Evolutionary conservation across 148 eudicot species (phyloP), one percentile per base, ranked within the genome.

Genomic region (Polygonum aviculare): DNA sequence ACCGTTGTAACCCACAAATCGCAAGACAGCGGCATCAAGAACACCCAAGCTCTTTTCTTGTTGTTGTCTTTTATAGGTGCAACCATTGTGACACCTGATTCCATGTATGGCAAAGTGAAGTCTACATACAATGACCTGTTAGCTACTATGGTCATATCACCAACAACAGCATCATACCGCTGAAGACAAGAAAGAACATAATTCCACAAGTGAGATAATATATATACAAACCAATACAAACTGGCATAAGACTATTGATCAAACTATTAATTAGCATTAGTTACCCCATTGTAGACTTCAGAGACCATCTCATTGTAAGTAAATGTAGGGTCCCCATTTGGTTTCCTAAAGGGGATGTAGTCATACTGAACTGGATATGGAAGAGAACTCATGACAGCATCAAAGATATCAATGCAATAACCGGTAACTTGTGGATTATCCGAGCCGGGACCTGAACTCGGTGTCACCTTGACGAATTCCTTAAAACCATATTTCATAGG

Each of bases 1-100:
- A 84, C 86, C 26, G 75, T 85, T 55, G 88, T 85, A 72, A 86
- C 62, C 97, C 97, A 93, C 14, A 93, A 81, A 50, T 86, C 90
- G 79, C 48, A 79, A 3, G 86, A 79, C 35, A 90, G 77, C 6
- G 97, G 97, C 74, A 84, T 89, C 77, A 88, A 76, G 82, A 90
- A 93, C 8, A 89, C 86, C 97, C 95, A 90, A 0, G 88, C 86
- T 22, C 86, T 84, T 67, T 82, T 84, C 49, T 76, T 77, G 18
- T 80, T 78, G 51, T 88, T 80, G 33, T 78, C 77, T 82, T 86
- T 81, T 18, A 85, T 59, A 38, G 85, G 91, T 19, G 83, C 90
- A 40, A 93, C 39, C 86, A 86, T 80, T 2, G 82, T 72, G 7
- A 93, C 89, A 3, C 93, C 95, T 2, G 91, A 87, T 77, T 93